phyloP scores from a whole-genome alignment of 1,139 yeast species.

The Entelexis paramagnoliae region DNA sequence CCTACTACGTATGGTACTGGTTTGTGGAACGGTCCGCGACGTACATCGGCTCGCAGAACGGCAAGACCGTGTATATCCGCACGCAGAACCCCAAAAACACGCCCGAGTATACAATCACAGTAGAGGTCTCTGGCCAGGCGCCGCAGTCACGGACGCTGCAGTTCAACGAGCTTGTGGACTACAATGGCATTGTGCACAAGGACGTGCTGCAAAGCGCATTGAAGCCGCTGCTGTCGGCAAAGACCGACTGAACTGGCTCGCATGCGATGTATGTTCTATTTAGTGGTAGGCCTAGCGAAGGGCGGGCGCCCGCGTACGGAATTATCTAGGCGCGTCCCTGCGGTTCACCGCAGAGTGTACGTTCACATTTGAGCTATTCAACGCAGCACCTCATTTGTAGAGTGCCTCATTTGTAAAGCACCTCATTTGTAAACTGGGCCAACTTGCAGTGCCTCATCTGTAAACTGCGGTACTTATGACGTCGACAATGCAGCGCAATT shows the following conservation, averaged over 20 bases:
- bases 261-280: background rate
- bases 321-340: too few species aligned
- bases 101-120: conserved; percentile 8
- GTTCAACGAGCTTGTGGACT: conserved; percentile 21
- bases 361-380: too few species aligned
- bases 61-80: conserved; percentile 20
- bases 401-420: too few species aligned
- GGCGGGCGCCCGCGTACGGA: too few species aligned
- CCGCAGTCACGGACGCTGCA: background rate
- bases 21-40: conserved; percentile 47
- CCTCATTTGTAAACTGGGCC: too few species aligned
- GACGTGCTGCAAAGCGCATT: conserved; percentile 14
- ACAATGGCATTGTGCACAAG: conserved; percentile 19
- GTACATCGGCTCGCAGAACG: conserved; percentile 43
- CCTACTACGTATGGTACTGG: conserved; percentile 40
- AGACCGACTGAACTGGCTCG: background rate
- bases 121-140: background rate
- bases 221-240: conserved; percentile 1
- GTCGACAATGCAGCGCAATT: too few species aligned
- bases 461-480: too few species aligned
- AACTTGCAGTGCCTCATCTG: too few species aligned
- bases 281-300: too few species aligned
- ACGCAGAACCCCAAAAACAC: conserved; percentile 15
- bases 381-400: too few species aligned
- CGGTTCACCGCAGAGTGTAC: too few species aligned